phyloP scores from a whole-genome alignment of 108 stramenopile species.

The Cyclotella atomus region DNA sequence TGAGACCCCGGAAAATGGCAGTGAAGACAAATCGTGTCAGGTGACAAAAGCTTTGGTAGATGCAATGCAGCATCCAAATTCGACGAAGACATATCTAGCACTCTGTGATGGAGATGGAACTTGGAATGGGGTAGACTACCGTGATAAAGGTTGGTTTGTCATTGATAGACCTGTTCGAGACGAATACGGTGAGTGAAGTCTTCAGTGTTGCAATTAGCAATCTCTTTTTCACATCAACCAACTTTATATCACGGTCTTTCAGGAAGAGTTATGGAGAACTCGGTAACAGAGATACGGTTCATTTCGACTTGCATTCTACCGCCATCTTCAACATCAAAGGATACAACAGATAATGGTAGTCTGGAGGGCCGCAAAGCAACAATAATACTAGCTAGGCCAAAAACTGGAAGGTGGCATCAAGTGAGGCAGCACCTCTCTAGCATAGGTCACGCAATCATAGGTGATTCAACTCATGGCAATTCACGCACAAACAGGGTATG shows the following conservation, averaged over 20 bases:
- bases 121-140: slow-evolving; percentile 40
- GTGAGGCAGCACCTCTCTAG: slow-evolving; percentile 61
- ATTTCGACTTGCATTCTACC: slow-evolving; percentile 31
- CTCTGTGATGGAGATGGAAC: slow-evolving; percentile 48
- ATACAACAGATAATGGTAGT: slow-evolving; percentile 2
- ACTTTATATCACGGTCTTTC: neutral
- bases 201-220: neutral
- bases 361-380: slow-evolving; percentile 42
- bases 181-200: slow-evolving; percentile 36
- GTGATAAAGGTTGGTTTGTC: slow-evolving; percentile 49
- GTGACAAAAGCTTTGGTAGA: slow-evolving; percentile 49
- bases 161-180: slow-evolving; percentile 49
- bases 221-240: neutral
- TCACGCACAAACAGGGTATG: slow-evolving; percentile 42
- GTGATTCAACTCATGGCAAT: slow-evolving; percentile 36
- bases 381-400: slow-evolving; percentile 45
- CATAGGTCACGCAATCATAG: slow-evolving; percentile 43
- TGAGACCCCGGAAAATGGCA: slow-evolving; percentile 1
- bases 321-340: slow-evolving; percentile 2
- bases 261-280: slow-evolving; percentile 25
- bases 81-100: slow-evolving; percentile 54
- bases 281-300: slow-evolving; percentile 37
- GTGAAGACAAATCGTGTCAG: slow-evolving; percentile 24
- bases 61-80: slow-evolving; percentile 47
- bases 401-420: slow-evolving; percentile 64